phyloP scores from a whole-genome alignment of 306 rosid species.

The Inga leiocalycina region DNA sequence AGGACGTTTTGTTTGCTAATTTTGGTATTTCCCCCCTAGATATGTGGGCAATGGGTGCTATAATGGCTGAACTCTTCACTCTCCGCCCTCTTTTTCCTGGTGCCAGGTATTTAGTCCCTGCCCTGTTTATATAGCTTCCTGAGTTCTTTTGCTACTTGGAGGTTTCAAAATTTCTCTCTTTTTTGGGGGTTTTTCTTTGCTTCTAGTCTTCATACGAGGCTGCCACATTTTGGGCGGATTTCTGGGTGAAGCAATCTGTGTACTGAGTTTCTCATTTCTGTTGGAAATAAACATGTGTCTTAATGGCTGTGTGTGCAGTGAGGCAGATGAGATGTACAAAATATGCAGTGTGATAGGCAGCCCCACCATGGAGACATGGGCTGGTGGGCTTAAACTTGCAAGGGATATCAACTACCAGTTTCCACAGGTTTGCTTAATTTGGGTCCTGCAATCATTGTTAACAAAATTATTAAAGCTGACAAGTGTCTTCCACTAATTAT shows the following conservation, averaged over 20 bases:
- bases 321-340: constrained; percentile 89
- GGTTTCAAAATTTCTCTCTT: not conserved
- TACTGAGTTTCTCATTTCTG: not conserved
- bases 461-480: not conserved
- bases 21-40: constrained; percentile 43
- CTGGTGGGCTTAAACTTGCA: constrained; percentile 85
- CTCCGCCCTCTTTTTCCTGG: constrained; percentile 98
- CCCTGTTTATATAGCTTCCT: not conserved
- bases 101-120: constrained; percentile 52
- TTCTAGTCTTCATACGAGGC: not conserved
- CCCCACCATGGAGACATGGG: constrained; percentile 84
- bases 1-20: constrained; percentile 11
- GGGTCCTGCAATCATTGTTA: constrained; percentile 11
- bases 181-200: not conserved
- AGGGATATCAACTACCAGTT: constrained; percentile 86
- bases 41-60: constrained; percentile 99
- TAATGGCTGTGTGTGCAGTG: constrained; percentile 54
- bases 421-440: constrained; percentile 70
- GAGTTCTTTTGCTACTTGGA: not conserved
- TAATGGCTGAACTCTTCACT: constrained; percentile 88
- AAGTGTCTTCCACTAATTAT: not conserved
- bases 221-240: not conserved
- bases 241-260: not conserved
- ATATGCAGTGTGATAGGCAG: constrained; percentile 90
- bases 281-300: constrained; percentile 18